Conservation (phyloP, 228 moss, liverwort and hornwort genomes). For the Sphagnum fallax region DNA sequence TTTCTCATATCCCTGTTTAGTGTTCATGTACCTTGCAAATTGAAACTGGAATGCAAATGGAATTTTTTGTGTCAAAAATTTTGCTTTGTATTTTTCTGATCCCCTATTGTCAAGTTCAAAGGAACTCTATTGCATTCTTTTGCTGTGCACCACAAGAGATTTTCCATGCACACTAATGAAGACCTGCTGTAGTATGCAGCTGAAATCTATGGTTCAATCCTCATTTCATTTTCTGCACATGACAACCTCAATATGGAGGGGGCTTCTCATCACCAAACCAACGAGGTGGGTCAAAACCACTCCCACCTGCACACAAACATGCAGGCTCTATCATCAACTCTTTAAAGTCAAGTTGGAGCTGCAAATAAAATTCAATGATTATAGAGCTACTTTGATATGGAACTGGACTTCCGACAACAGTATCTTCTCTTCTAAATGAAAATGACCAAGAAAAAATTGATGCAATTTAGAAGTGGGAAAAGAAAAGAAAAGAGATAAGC, state of each 20-base stretch:
- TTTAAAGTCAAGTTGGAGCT: background rate
- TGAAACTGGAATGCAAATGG: no score
- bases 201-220: no score
- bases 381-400: background rate
- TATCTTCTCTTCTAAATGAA: background rate
- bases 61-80: no score
- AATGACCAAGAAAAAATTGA: no score
- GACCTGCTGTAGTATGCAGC: no score
- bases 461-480: background rate
- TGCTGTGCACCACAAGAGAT: no score
- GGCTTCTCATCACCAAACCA: conserved; percentile 88
- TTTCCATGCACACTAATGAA: no score
- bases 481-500: background rate
- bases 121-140: no score
- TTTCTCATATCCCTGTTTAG: no score
- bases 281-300: conserved; percentile 90
- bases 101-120: no score
- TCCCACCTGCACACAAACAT: conserved; percentile 53
- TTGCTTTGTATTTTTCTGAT: no score
- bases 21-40: no score
- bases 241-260: conserved; percentile 27
- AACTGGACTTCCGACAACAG: background rate
- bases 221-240: background rate
- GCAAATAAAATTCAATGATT: background rate
- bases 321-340: background rate